Conservation (phyloP, 768 basidiomycete genomes). For the Lentinula aciculospora region DNA sequence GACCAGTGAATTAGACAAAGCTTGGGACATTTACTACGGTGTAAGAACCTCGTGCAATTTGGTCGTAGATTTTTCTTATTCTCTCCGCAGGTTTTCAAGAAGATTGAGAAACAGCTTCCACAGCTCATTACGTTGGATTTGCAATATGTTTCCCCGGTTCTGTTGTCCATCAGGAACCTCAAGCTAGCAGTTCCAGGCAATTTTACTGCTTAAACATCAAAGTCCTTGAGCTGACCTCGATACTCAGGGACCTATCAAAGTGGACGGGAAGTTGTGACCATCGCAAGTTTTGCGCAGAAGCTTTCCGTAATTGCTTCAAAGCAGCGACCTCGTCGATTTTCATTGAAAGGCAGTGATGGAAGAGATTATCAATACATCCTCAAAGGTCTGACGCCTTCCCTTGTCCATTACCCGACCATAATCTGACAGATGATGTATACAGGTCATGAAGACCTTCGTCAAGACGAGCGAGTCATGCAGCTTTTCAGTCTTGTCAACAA, state of each 20-base stretch:
- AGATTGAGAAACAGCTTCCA: constrained; percentile 91
- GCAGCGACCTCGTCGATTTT: constrained; percentile 88
- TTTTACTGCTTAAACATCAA: constrained; percentile 8
- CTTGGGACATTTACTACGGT: constrained; percentile 98
- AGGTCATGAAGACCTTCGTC: constrained; percentile 98
- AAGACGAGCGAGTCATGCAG: constrained; percentile 99
- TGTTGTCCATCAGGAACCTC: constrained; percentile 83
- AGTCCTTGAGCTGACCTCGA: not conserved
- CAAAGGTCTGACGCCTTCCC: constrained; percentile 55
- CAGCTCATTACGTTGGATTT: constrained; percentile 86
- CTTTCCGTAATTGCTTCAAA: constrained; percentile 94
- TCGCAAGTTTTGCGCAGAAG: constrained; percentile 82
- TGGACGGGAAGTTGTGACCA: constrained; percentile 77
- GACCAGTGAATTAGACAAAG: constrained; percentile 85
- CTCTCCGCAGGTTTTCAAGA: constrained; percentile 77
- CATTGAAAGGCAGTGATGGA: constrained; percentile 85
- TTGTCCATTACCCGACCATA: not conserved
- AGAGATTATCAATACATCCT: constrained; percentile 87
- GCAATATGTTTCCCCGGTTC: constrained; percentile 93
- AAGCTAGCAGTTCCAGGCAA: constrained; percentile 94
- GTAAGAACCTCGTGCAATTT: constrained; percentile 37
- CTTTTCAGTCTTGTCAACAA: constrained; percentile 97
- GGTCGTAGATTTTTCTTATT: not conserved
- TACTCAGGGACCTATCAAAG: constrained; percentile 83
- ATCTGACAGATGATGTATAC: not conserved